Conservation (phyloP, 805 yeast species). For the Candida nonsorbophila region DNA sequence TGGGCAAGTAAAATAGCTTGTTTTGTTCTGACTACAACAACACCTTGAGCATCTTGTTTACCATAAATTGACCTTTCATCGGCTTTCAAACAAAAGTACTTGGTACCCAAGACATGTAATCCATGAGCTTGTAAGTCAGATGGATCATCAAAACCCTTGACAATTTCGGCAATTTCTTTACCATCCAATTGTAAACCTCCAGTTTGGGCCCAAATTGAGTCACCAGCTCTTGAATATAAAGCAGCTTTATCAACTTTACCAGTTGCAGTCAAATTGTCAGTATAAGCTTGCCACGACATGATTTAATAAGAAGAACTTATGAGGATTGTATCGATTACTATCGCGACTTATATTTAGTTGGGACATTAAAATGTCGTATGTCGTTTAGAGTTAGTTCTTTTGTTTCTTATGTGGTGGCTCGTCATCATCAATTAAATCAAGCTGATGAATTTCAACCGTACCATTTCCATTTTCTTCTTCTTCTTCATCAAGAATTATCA, state of each 20-base stretch:
- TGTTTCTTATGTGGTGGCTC: neutral
- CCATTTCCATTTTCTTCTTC: too few relatives aligned
- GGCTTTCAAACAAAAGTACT: constrained; percentile 83
- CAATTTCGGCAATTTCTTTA: constrained; percentile 68
- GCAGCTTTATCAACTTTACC: constrained; percentile 91
- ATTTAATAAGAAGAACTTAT: too few relatives aligned
- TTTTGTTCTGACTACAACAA: constrained; percentile 85
- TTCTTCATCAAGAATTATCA: too few relatives aligned
- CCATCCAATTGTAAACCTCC: constrained; percentile 60
- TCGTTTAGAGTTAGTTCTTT: neutral
- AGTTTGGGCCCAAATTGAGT: constrained; percentile 88
- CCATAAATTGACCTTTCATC: constrained; percentile 94
- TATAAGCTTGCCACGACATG: constrained; percentile 68
- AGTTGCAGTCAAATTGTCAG: constrained; percentile 85
- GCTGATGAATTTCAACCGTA: too few relatives aligned
- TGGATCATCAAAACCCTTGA: constrained; percentile 77
- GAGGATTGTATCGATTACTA: neutral
- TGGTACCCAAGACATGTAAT: constrained; percentile 75
- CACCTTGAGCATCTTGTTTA: constrained; percentile 82
- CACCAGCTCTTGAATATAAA: constrained; percentile 91
- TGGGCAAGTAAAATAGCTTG: constrained; percentile 94
- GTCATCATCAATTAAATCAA: too few relatives aligned
- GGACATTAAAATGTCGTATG: neutral
- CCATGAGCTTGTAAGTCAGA: constrained; percentile 78
- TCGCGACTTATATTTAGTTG: neutral